Percentiles rank a stretch among this genome's conserved stretches.
Evolutionary conservation across 23 red algal species (phyloP).

Genomic region (Gracilaria domingensis): DNA sequence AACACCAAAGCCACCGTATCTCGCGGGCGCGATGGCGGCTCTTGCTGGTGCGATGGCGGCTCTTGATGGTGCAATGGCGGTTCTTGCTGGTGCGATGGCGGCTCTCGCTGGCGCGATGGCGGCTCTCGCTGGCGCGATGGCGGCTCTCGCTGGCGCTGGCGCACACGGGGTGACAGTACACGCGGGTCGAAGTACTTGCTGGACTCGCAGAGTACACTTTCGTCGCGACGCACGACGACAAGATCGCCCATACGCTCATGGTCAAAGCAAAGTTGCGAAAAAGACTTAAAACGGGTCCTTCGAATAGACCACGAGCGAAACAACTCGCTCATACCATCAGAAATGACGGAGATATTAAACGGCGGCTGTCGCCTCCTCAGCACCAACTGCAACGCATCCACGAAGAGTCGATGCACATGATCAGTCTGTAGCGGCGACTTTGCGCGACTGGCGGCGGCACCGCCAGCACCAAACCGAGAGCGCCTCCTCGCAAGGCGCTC

Average conservation of each 20-base stretch:
- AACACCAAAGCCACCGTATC: too few species aligned
- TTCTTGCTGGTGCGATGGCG: background rate
- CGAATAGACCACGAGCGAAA: slow-evolving; percentile 25
- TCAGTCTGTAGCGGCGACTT: background rate
- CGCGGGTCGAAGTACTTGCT: background rate
- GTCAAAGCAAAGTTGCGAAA: slow-evolving; percentile 13
- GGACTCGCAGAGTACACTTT: slow-evolving; percentile 28
- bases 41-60: background rate
- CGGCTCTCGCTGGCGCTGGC: background rate
- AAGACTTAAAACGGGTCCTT: background rate
- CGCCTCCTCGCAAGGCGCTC: slow-evolving; percentile 4
- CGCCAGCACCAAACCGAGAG: slow-evolving; percentile 4
- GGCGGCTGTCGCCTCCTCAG: slow-evolving; percentile 1
- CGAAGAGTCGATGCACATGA: background rate
- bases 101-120: background rate
- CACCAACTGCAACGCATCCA: background rate
- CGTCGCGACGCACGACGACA: background rate
- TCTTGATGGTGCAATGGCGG: background rate
- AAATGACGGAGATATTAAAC: slow-evolving; percentile 53
- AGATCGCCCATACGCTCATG: slow-evolving; percentile 12
- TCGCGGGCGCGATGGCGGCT: background rate
- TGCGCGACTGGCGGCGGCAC: background rate
- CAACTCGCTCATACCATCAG: slow-evolving; percentile 27
- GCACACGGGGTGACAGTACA: background rate
- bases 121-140: background rate